These are phyloP conservation scores for Claviceps purpurea DNA, from an alignment of 2,329 filamentous ascomycete species.

Conservation along the genomic window DNA sequence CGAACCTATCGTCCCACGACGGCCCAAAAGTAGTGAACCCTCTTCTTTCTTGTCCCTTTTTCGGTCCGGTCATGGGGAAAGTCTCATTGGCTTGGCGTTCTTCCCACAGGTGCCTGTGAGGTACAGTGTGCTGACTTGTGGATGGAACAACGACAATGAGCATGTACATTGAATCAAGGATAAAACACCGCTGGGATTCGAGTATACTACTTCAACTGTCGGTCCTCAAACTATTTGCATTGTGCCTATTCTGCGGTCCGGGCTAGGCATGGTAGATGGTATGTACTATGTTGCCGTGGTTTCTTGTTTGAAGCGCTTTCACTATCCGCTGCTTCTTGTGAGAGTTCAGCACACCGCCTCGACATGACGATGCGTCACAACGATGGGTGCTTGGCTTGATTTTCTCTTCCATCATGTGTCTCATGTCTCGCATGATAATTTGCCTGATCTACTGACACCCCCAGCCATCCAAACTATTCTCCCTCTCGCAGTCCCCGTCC, in stretches of 20 bases:
- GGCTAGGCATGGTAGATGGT: conserved; percentile 84
- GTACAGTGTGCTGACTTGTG: background rate
- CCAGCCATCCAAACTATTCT: conserved; percentile 70
- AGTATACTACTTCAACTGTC: conserved; percentile 54
- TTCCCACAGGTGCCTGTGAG: background rate
- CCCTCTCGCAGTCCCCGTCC: conserved; percentile 64
- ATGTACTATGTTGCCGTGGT: background rate
- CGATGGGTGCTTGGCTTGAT: too few relatives aligned
- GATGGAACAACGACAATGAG: background rate
- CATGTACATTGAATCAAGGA: conserved; percentile 36
- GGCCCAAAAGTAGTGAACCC: conserved; percentile 46
- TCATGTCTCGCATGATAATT: too few relatives aligned
- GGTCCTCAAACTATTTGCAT: conserved; percentile 58
- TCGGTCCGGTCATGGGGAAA: too few relatives aligned
- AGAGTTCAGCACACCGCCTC: background rate
- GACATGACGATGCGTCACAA: too few relatives aligned
- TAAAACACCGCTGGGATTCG: conserved; percentile 63
- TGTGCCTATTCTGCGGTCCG: conserved; percentile 85
- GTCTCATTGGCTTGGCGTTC: background rate
- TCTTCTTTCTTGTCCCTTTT: background rate
- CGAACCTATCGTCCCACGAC: conserved; percentile 41
- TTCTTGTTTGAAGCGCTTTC: background rate
- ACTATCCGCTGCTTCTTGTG: background rate
- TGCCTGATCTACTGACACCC: background rate
- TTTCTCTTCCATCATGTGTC: background rate